phyloP scores from a whole-genome alignment of 1,284 basidiomycete species.

The Cerrena zonata region DNA sequence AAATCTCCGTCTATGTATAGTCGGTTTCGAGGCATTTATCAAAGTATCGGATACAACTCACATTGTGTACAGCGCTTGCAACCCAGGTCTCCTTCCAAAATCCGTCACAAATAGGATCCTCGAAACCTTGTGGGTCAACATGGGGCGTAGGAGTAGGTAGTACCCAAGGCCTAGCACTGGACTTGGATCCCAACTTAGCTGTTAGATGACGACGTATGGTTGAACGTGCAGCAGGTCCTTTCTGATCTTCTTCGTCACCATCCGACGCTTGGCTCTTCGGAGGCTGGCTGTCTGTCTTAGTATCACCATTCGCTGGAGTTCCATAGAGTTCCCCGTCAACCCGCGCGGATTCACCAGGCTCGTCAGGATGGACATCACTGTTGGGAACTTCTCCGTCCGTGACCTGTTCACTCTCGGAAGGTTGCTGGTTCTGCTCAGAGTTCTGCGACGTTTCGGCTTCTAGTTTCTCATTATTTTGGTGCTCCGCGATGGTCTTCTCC shows the following conservation, averaged over 20 bases:
- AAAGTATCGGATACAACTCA: constrained; percentile 36
- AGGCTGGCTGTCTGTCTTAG: constrained; percentile 41
- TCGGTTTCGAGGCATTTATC: not conserved
- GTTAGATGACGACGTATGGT: constrained; percentile 51
- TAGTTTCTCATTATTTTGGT: constrained; percentile 12
- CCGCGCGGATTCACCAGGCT: constrained; percentile 27
- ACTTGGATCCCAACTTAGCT: constrained; percentile 47
- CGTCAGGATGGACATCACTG: not conserved
- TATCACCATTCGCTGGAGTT: constrained; percentile 49
- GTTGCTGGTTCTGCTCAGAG: not conserved
- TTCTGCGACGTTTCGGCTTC: not conserved
- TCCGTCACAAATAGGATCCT: constrained; percentile 77
- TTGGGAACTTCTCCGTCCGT: not conserved
- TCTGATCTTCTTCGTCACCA: constrained; percentile 46
- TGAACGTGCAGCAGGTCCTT: constrained; percentile 44
- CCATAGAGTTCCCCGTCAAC: constrained; percentile 40
- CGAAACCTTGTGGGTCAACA: constrained; percentile 74
- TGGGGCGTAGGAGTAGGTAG: constrained; percentile 63
- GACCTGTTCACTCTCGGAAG: not conserved
- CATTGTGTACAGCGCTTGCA: constrained; percentile 78
- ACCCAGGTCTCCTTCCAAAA: constrained; percentile 92
- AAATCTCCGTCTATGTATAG: constrained; percentile 78
- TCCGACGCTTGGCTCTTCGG: constrained; percentile 40
- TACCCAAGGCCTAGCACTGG: constrained; percentile 35
- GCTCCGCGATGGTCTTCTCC: constrained; percentile 55